Conservation (phyloP, 2,329 filamentous ascomycete species). For the Penicillium sp. region DNA sequence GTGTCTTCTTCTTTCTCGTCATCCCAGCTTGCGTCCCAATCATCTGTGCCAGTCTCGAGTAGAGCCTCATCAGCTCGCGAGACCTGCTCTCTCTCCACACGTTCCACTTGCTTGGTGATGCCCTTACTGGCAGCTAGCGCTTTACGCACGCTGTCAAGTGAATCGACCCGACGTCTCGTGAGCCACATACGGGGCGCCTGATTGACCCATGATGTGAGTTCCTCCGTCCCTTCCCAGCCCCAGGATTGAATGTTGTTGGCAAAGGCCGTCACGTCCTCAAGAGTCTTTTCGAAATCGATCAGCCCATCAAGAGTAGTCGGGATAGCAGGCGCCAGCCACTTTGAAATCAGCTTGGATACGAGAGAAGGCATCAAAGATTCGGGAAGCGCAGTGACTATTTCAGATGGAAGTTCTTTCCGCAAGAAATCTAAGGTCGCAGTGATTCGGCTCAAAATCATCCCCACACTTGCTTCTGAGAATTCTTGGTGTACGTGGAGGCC, state of each 20-base stretch:
- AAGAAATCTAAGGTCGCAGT: constrained; percentile 47
- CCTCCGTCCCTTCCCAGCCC: constrained; percentile 56
- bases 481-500: constrained; percentile 24
- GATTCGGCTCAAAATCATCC: constrained; percentile 41
- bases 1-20: constrained; percentile 53
- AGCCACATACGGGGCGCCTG: constrained; percentile 81
- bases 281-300: constrained; percentile 61
- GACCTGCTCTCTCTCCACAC: constrained; percentile 76
- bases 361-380: constrained; percentile 64
- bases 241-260: constrained; percentile 56
- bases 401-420: constrained; percentile 44
- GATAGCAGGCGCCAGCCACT: constrained; percentile 71
- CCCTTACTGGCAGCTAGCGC: constrained; percentile 64
- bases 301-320: constrained; percentile 69
- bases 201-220: constrained; percentile 72
- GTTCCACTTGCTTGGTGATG: constrained; percentile 65
- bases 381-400: constrained; percentile 53
- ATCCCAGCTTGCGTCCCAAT: constrained; percentile 78
- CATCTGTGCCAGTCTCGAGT: constrained; percentile 50
- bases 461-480: constrained; percentile 22
- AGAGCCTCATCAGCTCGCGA: constrained; percentile 63
- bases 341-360: constrained; percentile 60
- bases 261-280: constrained; percentile 61
- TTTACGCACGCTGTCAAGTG: constrained; percentile 67
- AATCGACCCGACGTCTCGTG: constrained; percentile 70